These are phyloP conservation scores for Pseudomassariella vexata DNA, from an alignment of 2,329 filamentous ascomycete species.

Conservation along the genomic window DNA sequence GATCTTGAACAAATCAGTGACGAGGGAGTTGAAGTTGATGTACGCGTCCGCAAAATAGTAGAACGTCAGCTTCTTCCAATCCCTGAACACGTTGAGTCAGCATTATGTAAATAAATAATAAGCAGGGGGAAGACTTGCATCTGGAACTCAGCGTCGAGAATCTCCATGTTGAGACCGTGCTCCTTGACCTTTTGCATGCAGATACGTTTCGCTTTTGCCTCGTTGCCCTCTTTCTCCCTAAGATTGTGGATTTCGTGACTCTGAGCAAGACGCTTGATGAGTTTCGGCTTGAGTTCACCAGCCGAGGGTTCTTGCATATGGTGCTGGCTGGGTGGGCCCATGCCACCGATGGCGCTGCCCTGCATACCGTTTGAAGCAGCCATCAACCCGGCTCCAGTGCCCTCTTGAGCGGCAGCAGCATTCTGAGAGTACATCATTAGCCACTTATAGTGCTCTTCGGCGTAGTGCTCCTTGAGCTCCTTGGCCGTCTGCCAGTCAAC, in stretches of 20 bases:
- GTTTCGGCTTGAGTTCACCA: conserved; percentile 83
- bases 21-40: conserved; percentile 97
- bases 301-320: conserved; percentile 65
- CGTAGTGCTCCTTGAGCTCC: conserved; percentile 83
- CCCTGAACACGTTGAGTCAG: conserved; percentile 50
- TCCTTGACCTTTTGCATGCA: conserved; percentile 96
- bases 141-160: conserved; percentile 96
- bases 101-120: neutral
- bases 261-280: conserved; percentile 93
- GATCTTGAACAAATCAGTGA: conserved; percentile 97
- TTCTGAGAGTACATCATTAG: conserved; percentile 97
- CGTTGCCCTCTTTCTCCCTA: conserved; percentile 93
- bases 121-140: conserved; percentile 59
- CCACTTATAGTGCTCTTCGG: conserved; percentile 96
- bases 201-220: conserved; percentile 93
- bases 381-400: conserved; percentile 53
- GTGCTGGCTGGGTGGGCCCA: conserved; percentile 70
- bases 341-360: conserved; percentile 68
- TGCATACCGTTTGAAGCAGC: conserved; percentile 58
- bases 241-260: conserved; percentile 84
- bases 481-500: conserved; percentile 85
- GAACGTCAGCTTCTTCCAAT: conserved; percentile 98
- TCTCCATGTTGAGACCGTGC: conserved; percentile 95
- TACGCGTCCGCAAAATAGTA: conserved; percentile 98
- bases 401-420: conserved; percentile 57